Evolutionary conservation across 176 grass and related monocot genomes (phyloP), one percentile per base, ranked within the genome.

Genomic region (Cenchrus purpureus): DNA sequence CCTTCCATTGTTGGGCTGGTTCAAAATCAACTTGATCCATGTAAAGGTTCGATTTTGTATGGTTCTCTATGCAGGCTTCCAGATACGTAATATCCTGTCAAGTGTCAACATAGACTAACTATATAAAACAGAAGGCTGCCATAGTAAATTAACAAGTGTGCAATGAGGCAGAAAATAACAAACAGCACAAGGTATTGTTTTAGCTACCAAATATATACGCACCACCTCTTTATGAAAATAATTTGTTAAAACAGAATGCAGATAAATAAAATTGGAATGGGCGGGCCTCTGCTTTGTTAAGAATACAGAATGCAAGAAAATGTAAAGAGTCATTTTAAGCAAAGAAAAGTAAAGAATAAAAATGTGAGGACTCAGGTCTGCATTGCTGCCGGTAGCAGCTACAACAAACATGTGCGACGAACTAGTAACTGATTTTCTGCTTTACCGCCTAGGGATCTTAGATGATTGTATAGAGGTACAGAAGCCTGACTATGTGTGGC

Each of bases 1-100:
- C 93, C 50, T 54, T 92, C 97, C 97, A 99, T 67, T 99, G 93
- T 61, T 84, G 93, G 72, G 94, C 66, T 80, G 91, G 97, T 88
- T 99, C 93, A 86, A 99, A 99, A 68, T 99, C 97, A 73, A 96
- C 91, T 96, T 99, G 97, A 91, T 99, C 97, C 93, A 99, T 96
- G 79, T 96, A 99, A 91, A 94, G 91, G 61, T 94, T 96, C 82
- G 93, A 96, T 79, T 96, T 96, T 71, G 91, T 99, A 89, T 99
- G 97, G 53, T 99, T 99, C 85, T 99, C 97, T 86, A 99, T 99
- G 88, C 97, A 99, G 72, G 93, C 97, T 92, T 99, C 97, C 80
- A 99, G 84, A 88, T 92, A 92, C 73, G 97, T 99, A 71, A 78
- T 87, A 19, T 99, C 93, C 97, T 99, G 88, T 87, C 62, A 40